A percentile compares a stretch with the other conserved stretches of the same genome.
phyloP scores from a whole-genome alignment of 2,329 filamentous ascomycete species.

The Cladophialophora exuberans region DNA sequence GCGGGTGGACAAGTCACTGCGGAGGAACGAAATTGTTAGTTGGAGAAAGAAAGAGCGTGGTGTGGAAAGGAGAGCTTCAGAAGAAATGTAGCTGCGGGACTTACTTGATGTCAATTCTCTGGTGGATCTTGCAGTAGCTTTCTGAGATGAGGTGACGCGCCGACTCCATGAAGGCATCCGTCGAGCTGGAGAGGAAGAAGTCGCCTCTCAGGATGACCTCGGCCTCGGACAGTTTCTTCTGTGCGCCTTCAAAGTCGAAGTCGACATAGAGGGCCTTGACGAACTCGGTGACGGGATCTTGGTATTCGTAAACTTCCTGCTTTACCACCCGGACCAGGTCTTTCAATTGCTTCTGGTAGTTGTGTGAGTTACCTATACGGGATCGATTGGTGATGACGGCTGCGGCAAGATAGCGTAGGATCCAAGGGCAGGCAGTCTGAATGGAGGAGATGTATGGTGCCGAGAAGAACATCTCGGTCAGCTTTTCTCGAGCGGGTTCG shows the following conservation, averaged over 20 bases:
- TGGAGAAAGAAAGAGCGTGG: neutral
- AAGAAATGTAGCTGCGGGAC: too few relatives aligned
- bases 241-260: conserved; percentile 97
- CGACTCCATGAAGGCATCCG: conserved; percentile 89
- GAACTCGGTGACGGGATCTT: conserved; percentile 93
- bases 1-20: conserved; percentile 85
- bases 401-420: conserved; percentile 88
- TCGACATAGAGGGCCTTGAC: conserved; percentile 93
- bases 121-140: conserved; percentile 99
- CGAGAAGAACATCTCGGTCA: conserved; percentile 97
- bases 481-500: conserved; percentile 83
- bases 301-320: conserved; percentile 98
- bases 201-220: conserved; percentile 90
- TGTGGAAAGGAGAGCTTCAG: neutral
- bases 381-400: conserved; percentile 92
- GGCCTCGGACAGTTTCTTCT: conserved; percentile 81
- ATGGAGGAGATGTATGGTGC: conserved; percentile 99
- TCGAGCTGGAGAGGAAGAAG: conserved; percentile 88
- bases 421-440: conserved; percentile 96
- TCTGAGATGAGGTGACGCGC: conserved; percentile 97
- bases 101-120: conserved; percentile 92
- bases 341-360: conserved; percentile 98
- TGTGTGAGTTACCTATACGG: conserved; percentile 76
- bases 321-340: conserved; percentile 93
- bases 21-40: conserved; percentile 14